Conservation (phyloP, 2,329 filamentous ascomycete species). For the Cordyceps farinosa region DNA sequence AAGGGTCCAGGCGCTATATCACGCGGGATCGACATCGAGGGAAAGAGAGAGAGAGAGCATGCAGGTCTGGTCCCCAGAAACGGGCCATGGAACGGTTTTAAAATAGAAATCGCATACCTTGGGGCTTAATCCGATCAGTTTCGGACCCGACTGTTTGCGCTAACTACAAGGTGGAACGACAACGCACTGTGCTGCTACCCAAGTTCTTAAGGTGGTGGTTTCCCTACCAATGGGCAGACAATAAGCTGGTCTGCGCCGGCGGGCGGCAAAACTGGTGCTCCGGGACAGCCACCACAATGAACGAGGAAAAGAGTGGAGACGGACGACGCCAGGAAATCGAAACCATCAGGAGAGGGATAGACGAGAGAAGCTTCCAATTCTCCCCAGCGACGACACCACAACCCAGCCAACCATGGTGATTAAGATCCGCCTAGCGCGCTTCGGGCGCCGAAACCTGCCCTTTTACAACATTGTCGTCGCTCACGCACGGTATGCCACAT, state of each 20-base stretch:
- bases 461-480: conserved; percentile 98
- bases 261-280: conserved; percentile 36
- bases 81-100: background rate
- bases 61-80: background rate
- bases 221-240: too few relatives aligned
- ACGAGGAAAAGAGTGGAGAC: background rate
- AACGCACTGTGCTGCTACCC: too few relatives aligned
- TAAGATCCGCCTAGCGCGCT: conserved; percentile 88
- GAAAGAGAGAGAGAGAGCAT: background rate
- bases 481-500: conserved; percentile 69
- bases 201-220: too few relatives aligned
- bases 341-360: background rate
- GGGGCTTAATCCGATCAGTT: conserved; percentile 7
- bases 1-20: background rate
- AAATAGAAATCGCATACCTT: background rate
- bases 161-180: too few relatives aligned
- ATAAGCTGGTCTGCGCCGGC: background rate
- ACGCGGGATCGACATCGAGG: background rate
- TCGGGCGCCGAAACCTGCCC: conserved; percentile 81
- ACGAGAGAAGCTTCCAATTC: background rate
- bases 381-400: background rate
- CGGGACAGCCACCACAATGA: conserved; percentile 18
- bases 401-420: conserved; percentile 68
- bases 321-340: background rate
- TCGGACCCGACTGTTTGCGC: background rate